Percentiles rank a stretch among this genome's conserved stretches.
These are phyloP conservation scores for Pulicaria dysenterica DNA, from an alignment of 129 eudicot species.

Conservation along the genomic window DNA sequence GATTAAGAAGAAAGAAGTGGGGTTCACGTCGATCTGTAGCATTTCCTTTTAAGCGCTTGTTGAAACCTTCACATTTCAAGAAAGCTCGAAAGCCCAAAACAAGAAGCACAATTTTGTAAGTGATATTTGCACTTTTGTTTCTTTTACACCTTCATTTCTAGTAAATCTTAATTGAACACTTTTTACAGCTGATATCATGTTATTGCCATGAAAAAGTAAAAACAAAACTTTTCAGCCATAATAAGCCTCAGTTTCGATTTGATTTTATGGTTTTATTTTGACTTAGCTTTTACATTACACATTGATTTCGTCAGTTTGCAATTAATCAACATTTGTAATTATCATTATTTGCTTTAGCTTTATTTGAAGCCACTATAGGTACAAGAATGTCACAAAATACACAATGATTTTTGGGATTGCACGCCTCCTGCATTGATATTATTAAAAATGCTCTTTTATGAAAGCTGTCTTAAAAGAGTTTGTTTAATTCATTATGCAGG, in stretches of 20 bases:
- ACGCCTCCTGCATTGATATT: not conserved
- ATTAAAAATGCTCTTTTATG: not conserved
- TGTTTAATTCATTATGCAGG: constrained; percentile 14
- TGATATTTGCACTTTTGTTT: constrained; percentile 2
- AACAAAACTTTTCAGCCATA: not conserved
- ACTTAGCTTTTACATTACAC: not conserved
- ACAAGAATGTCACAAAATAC: not conserved
- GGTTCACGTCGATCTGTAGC: constrained; percentile 32
- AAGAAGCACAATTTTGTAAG: constrained; percentile 46
- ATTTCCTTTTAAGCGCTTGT: constrained; percentile 65
- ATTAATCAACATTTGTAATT: not conserved
- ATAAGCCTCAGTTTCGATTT: not conserved
- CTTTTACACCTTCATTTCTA: not conserved
- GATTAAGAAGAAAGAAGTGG: constrained; percentile 43
- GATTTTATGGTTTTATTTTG: not conserved
- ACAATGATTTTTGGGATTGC: not conserved
- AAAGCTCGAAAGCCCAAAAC: constrained; percentile 41
- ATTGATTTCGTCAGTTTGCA: not conserved
- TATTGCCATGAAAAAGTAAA: too few species aligned
- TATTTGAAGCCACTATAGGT: not conserved
- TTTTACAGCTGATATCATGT: not conserved
- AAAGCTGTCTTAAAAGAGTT: not conserved
- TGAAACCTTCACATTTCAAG: constrained; percentile 53
- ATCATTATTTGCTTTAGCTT: not conserved
- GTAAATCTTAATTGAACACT: not conserved